phyloP scores from a whole-genome alignment of 305 asterid genomes.

The Striga hermonthica region DNA sequence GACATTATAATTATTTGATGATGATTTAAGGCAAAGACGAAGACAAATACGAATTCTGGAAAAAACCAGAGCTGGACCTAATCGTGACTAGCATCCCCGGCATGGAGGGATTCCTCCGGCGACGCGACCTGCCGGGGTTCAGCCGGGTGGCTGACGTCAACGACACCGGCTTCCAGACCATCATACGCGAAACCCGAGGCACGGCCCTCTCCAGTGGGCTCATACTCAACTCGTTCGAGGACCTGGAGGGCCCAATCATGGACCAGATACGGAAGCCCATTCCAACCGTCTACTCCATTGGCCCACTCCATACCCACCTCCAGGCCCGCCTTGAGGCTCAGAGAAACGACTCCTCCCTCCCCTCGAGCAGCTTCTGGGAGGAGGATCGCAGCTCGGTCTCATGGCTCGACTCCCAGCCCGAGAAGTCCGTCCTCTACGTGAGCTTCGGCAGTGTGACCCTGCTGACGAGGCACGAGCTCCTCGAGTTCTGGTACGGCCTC shows the following conservation, averaged over 20 bases:
- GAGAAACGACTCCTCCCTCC: background rate
- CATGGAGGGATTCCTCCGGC: slow-evolving; percentile 51
- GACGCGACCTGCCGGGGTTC: slow-evolving; percentile 54
- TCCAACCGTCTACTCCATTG: slow-evolving; percentile 25
- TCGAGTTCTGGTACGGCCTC: slow-evolving; percentile 29
- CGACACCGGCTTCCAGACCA: slow-evolving; percentile 27
- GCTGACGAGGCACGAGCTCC: slow-evolving; percentile 17
- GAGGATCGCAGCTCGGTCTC: slow-evolving; percentile 28
- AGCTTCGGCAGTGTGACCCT: slow-evolving; percentile 30
- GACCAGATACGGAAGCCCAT: slow-evolving; percentile 29
- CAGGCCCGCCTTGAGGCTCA: background rate
- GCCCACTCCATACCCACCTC: slow-evolving; percentile 27
- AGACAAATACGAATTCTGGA: slow-evolving; percentile 36
- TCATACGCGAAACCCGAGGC: slow-evolving; percentile 21
- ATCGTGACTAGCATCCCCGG: slow-evolving; percentile 50
- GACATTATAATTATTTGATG: background rate
- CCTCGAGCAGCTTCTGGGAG: slow-evolving; percentile 30
- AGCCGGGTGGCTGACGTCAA: slow-evolving; percentile 41
- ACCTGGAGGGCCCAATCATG: slow-evolving; percentile 21
- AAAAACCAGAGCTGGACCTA: slow-evolving; percentile 40
- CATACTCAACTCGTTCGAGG: slow-evolving; percentile 29
- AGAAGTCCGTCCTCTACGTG: slow-evolving; percentile 26
- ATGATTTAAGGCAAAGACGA: slow-evolving; percentile 34
- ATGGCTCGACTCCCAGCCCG: slow-evolving; percentile 29
- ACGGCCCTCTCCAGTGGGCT: slow-evolving; percentile 27